These are phyloP conservation scores for Trichophyton schoenleinii DNA, from an alignment of 2,329 filamentous ascomycete species.

Conservation along the genomic window DNA sequence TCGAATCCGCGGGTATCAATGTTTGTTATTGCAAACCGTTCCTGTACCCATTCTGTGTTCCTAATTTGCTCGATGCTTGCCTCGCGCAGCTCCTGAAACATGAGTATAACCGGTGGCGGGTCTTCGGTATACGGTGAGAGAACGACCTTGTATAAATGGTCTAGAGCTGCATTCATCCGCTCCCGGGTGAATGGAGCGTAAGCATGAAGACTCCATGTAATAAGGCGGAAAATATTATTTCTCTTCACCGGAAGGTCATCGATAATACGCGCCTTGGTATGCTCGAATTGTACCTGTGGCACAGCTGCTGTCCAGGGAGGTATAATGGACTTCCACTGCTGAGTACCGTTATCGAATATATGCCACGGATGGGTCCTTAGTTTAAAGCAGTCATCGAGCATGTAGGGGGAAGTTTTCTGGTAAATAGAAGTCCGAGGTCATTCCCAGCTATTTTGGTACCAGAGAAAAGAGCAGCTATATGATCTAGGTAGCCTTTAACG, in stretches of 20 bases:
- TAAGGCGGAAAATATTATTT: neutral
- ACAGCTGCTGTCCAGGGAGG: neutral
- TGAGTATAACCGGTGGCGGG: constrained; percentile 29
- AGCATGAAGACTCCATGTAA: constrained; percentile 40
- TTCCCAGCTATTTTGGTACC: neutral
- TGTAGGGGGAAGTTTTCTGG: neutral
- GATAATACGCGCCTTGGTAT: neutral
- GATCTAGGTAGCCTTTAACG: neutral
- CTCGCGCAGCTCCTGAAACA: constrained; percentile 40
- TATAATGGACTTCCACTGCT: neutral
- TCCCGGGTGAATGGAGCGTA: constrained; percentile 25
- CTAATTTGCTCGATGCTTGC: constrained; percentile 35
- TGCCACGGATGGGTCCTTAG: neutral
- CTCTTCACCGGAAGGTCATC: neutral
- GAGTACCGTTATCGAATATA: neutral
- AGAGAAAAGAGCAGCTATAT: neutral
- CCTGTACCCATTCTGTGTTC: constrained; percentile 35
- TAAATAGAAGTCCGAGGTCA: neutral
- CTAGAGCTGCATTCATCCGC: constrained; percentile 33
- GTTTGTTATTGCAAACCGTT: constrained; percentile 39
- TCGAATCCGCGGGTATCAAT: constrained; percentile 36
- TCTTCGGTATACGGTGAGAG: constrained; percentile 8
- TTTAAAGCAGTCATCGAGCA: neutral
- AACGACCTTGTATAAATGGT: constrained; percentile 25
- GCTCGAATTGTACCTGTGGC: neutral